Percentiles rank a stretch among this genome's conserved stretches.
Conservation (phyloP, 2,329 filamentous ascomycete genomes). For the Huntiella bhutanensis region DNA sequence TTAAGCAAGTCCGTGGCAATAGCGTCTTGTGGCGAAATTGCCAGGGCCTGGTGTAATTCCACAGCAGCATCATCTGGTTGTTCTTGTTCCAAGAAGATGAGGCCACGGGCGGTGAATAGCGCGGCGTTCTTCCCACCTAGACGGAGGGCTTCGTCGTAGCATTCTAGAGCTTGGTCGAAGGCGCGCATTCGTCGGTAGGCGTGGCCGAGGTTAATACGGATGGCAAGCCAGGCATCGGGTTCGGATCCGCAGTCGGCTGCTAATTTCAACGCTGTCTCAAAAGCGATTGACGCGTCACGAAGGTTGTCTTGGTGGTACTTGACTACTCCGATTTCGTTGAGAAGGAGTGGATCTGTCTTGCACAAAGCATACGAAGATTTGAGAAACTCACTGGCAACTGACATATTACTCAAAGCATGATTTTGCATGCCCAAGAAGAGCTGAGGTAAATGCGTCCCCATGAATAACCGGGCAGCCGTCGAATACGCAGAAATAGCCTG, state of each 20-base stretch:
- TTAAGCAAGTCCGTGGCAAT: conserved; percentile 62
- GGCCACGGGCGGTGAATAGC: conserved; percentile 64
- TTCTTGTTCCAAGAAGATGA: conserved; percentile 64
- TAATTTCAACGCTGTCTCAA: conserved; percentile 57
- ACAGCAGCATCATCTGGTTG: conserved; percentile 59
- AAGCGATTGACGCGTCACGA: conserved; percentile 56
- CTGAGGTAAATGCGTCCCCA: conserved; percentile 88
- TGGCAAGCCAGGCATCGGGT: conserved; percentile 63
- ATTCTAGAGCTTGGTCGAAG: conserved; percentile 50
- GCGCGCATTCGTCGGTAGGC: conserved; percentile 56
- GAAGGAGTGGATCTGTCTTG: conserved; percentile 66
- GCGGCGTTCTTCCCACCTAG: conserved; percentile 62
- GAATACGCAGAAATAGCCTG: conserved; percentile 96
- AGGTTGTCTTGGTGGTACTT: conserved; percentile 78
- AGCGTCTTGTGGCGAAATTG: conserved; percentile 60
- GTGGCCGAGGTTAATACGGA: conserved; percentile 76
- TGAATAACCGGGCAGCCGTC: conserved; percentile 83
- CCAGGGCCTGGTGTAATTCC: conserved; percentile 67
- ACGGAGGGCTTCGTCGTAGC: conserved; percentile 77
- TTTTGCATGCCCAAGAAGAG: conserved; percentile 98
- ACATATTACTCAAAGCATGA: conserved; percentile 86
- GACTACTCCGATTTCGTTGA: conserved; percentile 95
- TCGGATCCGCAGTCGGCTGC: conserved; percentile 69
- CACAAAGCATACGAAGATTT: conserved; percentile 73
- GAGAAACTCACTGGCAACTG: conserved; percentile 81